Base-by-base conservation (phyloP, 495 filamentous ascomycete species). In the Melanomma pulvis-pyrius region DNA sequence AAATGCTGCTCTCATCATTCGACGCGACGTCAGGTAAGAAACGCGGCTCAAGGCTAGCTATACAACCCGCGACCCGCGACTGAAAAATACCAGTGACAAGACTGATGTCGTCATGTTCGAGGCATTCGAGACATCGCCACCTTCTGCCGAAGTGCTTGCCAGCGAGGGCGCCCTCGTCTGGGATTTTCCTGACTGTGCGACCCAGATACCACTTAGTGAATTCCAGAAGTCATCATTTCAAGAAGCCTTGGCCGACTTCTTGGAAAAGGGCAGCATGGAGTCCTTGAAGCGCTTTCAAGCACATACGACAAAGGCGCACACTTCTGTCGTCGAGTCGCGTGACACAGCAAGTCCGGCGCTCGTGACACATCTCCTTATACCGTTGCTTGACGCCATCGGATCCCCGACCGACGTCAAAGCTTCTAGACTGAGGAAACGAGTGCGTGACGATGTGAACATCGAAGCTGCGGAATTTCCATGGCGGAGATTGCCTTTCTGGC, bases 261-360 rank as follows among this genome's bases (percentile, higher is more conserved):
- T 90, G 4, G 84, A 86, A 62, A 76, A 84, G 60, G 86, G 85
- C 0, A 85, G 81, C 63, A 76, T 77, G 0, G 86, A 89, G 53
- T 77, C 79, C 0, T 68, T 88, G 11, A 81, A 84, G 24, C 68
- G 73, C 4, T 87, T 88, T 61, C 76, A 77, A 0, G 82, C 84
- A 2, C 73, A 71, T 5, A 71, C 83, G 0, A 57, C 56, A 17
- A 90, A 90, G 46, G 84, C 84, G 1, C 75, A 78, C 0, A 72
- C 74, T 0, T 69, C 73, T 0, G 72, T 81, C 0, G 59, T 70
- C 17, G 87, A 90, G 66, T 73, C 63, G 50, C 82, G 87, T 13
- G 83, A 89, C 49, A 86, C 87, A 0, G 68, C 74, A 0, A 72
- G 81, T 54, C 86, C 85, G 1, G 74, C 80, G 0, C 60, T 87